These are phyloP conservation scores for Chenopodium album DNA, from an alignment of 148 eudicot species.

Conservation along the genomic window DNA sequence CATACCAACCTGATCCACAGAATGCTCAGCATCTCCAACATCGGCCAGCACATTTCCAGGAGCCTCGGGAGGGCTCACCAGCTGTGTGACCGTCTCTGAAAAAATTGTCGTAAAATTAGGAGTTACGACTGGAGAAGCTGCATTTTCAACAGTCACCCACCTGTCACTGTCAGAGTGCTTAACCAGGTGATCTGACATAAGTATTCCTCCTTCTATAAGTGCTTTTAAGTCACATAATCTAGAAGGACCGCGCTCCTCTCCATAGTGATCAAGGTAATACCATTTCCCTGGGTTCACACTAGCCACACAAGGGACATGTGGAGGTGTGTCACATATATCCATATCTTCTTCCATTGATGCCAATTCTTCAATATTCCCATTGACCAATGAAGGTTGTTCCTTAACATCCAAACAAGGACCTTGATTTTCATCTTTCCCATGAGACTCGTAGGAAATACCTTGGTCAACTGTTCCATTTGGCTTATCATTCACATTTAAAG, in stretches of 20 bases:
- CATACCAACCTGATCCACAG: constrained; percentile 29
- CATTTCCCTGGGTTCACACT: constrained; percentile 65
- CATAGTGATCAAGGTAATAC: constrained; percentile 80
- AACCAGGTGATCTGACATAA: constrained; percentile 82
- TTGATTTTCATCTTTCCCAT: constrained; percentile 38
- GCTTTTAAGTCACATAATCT: constrained; percentile 67
- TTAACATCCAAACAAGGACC: constrained; percentile 25
- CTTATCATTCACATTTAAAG: constrained; percentile 32
- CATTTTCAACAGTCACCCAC: constrained; percentile 97
- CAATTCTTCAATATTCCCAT: constrained; percentile 54
- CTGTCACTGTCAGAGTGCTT: constrained; percentile 84
- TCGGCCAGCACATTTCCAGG: constrained; percentile 77
- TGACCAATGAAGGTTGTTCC: constrained; percentile 41
- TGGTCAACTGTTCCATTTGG: constrained; percentile 41
- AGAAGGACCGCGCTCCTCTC: constrained; percentile 83
- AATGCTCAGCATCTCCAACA: constrained; percentile 43
- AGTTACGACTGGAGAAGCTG: constrained; percentile 76
- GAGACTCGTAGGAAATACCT: constrained; percentile 24
- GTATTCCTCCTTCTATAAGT: constrained; percentile 71
- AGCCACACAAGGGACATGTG: constrained; percentile 57
- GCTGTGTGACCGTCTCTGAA: constrained; percentile 62
- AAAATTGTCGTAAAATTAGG: constrained; percentile 57
- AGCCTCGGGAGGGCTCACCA: constrained; percentile 81
- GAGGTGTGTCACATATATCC: constrained; percentile 98
- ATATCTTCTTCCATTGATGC: constrained; percentile 98